Percentiles rank a stretch among this genome's conserved stretches.
Conservation (phyloP, 1,139 yeast genomes). For the Taphrina flavorubra region DNA sequence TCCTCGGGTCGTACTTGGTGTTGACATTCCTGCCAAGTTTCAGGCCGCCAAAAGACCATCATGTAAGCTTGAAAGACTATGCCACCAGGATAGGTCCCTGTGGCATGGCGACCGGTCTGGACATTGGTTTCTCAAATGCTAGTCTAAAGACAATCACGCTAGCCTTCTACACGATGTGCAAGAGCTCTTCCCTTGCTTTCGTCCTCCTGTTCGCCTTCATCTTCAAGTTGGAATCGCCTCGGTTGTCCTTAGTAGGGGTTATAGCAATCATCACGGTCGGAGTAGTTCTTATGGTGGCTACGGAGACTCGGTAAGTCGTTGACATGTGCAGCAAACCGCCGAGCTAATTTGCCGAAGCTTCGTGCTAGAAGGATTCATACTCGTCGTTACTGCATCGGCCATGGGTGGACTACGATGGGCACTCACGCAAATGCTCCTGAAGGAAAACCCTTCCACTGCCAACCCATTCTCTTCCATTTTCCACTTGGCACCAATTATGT, state of each 20-base stretch:
- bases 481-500: slow-evolving; percentile 85
- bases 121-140: slow-evolving; percentile 88
- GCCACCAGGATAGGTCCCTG: slow-evolving; percentile 73
- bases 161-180: slow-evolving; percentile 89
- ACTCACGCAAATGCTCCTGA: slow-evolving; percentile 79
- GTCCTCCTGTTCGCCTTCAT: slow-evolving; percentile 84
- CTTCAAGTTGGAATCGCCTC: slow-evolving; percentile 74
- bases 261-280: slow-evolving; percentile 80
- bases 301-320: slow-evolving; percentile 53
- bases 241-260: slow-evolving; percentile 68
- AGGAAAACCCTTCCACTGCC: slow-evolving; percentile 62
- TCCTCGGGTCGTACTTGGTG: slow-evolving; percentile 57
- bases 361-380: slow-evolving; percentile 54
- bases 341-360: slow-evolving; percentile 7
- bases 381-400: slow-evolving; percentile 78
- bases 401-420: slow-evolving; percentile 95
- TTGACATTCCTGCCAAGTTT: slow-evolving; percentile 59
- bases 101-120: slow-evolving; percentile 86
- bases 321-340: slow-evolving; percentile 44
- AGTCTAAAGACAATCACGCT: slow-evolving; percentile 79
- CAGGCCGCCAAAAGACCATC: slow-evolving; percentile 54
- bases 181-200: slow-evolving; percentile 82
- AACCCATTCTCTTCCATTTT: slow-evolving; percentile 85
- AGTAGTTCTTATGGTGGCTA: slow-evolving; percentile 83
- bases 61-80: slow-evolving; percentile 42